Evolutionary conservation across 2,329 filamentous ascomycete genomes (phyloP).

Genomic region (Venturia effusa): DNA sequence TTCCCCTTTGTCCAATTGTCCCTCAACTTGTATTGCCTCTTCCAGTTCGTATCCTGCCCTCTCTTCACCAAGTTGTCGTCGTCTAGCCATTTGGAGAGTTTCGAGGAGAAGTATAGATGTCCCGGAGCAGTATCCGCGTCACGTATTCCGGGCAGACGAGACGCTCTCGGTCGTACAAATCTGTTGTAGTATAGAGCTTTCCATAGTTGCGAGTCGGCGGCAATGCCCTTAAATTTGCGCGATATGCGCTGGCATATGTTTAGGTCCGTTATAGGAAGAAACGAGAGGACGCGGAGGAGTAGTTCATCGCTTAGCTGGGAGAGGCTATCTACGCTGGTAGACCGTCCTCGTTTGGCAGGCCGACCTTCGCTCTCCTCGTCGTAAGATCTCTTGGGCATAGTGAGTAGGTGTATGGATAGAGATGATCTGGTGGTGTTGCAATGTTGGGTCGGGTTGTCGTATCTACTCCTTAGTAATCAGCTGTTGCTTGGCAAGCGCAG

Average conservation of each 20-base stretch:
- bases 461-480: background rate
- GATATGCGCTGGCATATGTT: slow-evolving; percentile 33
- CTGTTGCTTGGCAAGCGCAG: background rate
- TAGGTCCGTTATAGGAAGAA: slow-evolving; percentile 47
- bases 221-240: slow-evolving; percentile 59
- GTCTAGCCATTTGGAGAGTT: slow-evolving; percentile 49
- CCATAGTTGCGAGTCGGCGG: slow-evolving; percentile 81
- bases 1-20: slow-evolving; percentile 85
- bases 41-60: slow-evolving; percentile 59
- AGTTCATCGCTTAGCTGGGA: slow-evolving; percentile 78
- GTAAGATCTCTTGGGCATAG: slow-evolving; percentile 6
- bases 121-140: slow-evolving; percentile 21
- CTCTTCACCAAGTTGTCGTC: slow-evolving; percentile 45
- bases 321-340: slow-evolving; percentile 41
- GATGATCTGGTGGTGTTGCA: background rate
- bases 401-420: background rate
- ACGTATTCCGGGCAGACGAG: slow-evolving; percentile 55
- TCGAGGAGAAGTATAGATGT: slow-evolving; percentile 36
- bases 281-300: slow-evolving; percentile 71
- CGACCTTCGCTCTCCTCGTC: background rate
- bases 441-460: background rate
- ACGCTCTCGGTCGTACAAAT: slow-evolving; percentile 73
- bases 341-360: slow-evolving; percentile 1
- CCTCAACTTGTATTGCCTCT: slow-evolving; percentile 73
- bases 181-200: slow-evolving; percentile 76